phyloP scores from a whole-genome alignment of 2,329 filamentous ascomycete genomes.

The Phyllosticta citriasiana region DNA sequence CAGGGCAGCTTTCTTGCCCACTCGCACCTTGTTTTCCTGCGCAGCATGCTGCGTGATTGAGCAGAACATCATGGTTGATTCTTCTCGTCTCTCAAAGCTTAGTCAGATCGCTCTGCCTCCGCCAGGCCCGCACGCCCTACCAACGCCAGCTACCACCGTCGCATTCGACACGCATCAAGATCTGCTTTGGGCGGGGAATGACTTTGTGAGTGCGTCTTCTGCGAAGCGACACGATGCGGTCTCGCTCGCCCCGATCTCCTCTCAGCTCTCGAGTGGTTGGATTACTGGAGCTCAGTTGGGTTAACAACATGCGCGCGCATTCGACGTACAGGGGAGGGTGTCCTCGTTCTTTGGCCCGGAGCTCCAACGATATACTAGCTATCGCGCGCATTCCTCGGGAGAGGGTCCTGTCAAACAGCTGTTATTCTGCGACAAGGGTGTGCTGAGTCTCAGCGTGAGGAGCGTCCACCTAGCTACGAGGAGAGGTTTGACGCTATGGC shows the following conservation, averaged over 20 bases:
- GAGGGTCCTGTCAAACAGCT: conserved; percentile 81
- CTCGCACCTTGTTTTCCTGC: background rate
- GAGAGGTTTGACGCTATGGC: conserved; percentile 78
- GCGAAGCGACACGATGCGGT: background rate
- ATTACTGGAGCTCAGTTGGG: background rate
- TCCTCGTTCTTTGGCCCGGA: conserved; percentile 81
- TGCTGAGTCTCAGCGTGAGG: conserved; percentile 72
- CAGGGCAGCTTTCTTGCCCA: background rate
- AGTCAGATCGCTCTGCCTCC: conserved; percentile 73
- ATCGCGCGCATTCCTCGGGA: conserved; percentile 61
- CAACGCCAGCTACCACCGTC: conserved; percentile 66
- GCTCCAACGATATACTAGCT: conserved; percentile 81
- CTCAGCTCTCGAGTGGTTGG: background rate
- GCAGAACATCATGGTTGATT: background rate
- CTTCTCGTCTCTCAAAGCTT: conserved; percentile 45
- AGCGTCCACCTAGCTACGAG: conserved; percentile 84
- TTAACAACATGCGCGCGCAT: conserved; percentile 5
- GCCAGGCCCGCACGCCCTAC: conserved; percentile 57
- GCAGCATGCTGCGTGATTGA: background rate
- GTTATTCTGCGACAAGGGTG: conserved; percentile 80
- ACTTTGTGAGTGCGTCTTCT: conserved; percentile 54
- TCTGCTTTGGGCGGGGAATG: conserved; percentile 85
- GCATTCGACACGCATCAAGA: conserved; percentile 86
- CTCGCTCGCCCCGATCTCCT: background rate
- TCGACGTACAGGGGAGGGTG: conserved; percentile 59